Evolutionary conservation across 2,329 filamentous ascomycete genomes (phyloP).

Genomic region (Pleoardoris graminearum): DNA sequence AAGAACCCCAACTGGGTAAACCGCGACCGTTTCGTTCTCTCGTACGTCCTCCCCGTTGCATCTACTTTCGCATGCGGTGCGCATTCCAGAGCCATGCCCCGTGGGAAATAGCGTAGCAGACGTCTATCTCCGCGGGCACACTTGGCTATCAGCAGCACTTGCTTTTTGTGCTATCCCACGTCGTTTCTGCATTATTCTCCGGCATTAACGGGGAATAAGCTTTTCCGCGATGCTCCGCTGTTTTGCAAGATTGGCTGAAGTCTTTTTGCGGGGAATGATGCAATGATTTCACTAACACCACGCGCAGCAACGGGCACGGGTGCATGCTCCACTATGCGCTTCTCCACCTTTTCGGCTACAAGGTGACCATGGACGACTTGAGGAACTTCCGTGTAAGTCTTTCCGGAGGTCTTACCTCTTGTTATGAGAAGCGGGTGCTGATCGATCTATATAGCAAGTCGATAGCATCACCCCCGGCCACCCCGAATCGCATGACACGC

Average conservation of each 20-base stretch:
- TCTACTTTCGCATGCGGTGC: not conserved
- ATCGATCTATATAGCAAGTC: conserved; percentile 55
- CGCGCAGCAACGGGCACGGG: conserved; percentile 88
- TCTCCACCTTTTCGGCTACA: conserved; percentile 94
- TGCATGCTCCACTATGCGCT: conserved; percentile 99
- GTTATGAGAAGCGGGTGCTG: conserved; percentile 45
- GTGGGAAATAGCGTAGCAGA: conserved; percentile 11
- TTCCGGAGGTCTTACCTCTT: conserved; percentile 45
- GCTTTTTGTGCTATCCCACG: conserved; percentile 13
- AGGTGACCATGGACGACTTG: conserved; percentile 82
- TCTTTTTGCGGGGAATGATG: not conserved
- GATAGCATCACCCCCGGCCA: conserved; percentile 91
- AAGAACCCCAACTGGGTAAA: conserved; percentile 98
- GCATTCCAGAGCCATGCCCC: conserved; percentile 3
- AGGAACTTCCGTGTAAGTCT: conserved; percentile 91
- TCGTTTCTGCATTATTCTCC: conserved; percentile 2
- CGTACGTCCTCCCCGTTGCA: conserved; percentile 67
- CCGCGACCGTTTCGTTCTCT: conserved; percentile 97
- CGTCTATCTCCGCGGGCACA: conserved; percentile 26
- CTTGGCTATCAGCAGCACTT: conserved; percentile 14
- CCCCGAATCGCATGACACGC: conserved; percentile 94
- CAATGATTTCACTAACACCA: conserved; percentile 20
- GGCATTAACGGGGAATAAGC: not conserved
- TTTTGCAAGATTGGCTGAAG: conserved; percentile 1
- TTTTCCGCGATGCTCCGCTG: conserved; percentile 22